phyloP scores from a whole-genome alignment of 2,329 filamentous ascomycete genomes.

The Arthrobotrys sphaeroides region DNA sequence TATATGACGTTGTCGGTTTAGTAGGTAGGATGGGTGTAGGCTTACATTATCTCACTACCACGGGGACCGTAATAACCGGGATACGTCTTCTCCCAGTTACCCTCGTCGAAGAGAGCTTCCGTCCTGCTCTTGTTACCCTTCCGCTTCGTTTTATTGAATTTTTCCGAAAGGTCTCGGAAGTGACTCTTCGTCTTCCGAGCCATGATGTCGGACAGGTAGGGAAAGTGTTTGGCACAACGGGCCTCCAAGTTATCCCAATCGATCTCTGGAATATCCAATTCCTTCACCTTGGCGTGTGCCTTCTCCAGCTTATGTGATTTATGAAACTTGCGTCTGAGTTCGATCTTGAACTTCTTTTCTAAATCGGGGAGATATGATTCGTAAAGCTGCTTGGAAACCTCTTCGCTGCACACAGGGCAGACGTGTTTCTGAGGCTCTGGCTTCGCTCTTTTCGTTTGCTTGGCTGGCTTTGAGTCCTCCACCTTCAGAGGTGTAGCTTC shows the following conservation, averaged over 20 bases:
- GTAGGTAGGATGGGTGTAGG: background rate
- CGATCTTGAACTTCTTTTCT: constrained; percentile 18
- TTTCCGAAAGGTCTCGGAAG: constrained; percentile 28
- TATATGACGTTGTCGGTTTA: background rate
- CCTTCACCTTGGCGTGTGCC: constrained; percentile 29
- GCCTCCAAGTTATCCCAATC: constrained; percentile 42
- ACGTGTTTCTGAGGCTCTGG: constrained; percentile 1
- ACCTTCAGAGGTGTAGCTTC: constrained; percentile 13
- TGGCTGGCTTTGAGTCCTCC: background rate
- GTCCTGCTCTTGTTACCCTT: constrained; percentile 21
- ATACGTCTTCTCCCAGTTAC: constrained; percentile 41
- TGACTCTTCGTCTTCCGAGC: constrained; percentile 28
- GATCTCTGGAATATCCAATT: constrained; percentile 42
- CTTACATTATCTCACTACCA: constrained; percentile 49
- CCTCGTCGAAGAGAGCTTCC: constrained; percentile 28
- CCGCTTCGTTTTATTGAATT: constrained; percentile 31
- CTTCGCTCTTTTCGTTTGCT: constrained; percentile 28
- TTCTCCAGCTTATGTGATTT: constrained; percentile 42
- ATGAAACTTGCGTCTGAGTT: constrained; percentile 40
- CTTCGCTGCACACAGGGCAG: constrained; percentile 41
- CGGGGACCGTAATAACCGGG: constrained; percentile 50
- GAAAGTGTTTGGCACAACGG: constrained; percentile 25
- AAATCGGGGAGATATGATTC: constrained; percentile 51
- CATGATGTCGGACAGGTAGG: constrained; percentile 44
- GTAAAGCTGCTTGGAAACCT: constrained; percentile 38